Evolutionary conservation across 2,329 filamentous ascomycete species (phyloP).

Genomic region (Thermothelomyces thermophilus): DNA sequence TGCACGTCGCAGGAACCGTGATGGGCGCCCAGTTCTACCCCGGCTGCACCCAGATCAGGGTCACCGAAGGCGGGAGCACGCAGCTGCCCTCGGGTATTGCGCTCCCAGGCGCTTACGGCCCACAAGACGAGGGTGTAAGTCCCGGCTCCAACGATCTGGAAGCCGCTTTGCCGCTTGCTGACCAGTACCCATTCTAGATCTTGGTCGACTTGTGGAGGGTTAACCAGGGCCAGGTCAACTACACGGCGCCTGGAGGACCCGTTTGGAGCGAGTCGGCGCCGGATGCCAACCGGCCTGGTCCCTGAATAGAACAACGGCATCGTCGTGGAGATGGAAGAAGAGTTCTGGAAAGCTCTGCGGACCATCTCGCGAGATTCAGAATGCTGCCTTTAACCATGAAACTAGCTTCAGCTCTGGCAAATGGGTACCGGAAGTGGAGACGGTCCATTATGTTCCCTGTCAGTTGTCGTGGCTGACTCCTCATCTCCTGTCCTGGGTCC

Average conservation of each 20-base stretch:
- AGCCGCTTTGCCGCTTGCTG: background rate
- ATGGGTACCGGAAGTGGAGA: too few relatives aligned
- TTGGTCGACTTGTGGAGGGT: constrained; percentile 18
- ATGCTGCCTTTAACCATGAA: too few relatives aligned
- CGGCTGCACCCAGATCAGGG: constrained; percentile 30
- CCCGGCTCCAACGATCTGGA: background rate
- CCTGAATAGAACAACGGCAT: background rate
- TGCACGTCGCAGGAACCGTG: constrained; percentile 32
- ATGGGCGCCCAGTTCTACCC: constrained; percentile 41
- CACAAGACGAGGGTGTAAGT: constrained; percentile 18
- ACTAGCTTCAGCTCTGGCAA: too few relatives aligned
- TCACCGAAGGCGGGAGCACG: constrained; percentile 16
- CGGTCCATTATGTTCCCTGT: too few relatives aligned
- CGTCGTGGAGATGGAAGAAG: background rate
- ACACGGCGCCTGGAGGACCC: constrained; percentile 18
- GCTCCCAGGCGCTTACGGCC: constrained; percentile 19
- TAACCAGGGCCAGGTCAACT: constrained; percentile 15
- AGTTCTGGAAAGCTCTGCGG: background rate
- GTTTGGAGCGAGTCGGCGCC: constrained; percentile 20
- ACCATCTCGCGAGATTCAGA: too few relatives aligned
- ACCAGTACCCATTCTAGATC: constrained; percentile 7
- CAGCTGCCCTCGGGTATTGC: constrained; percentile 16
- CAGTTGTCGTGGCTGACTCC: too few relatives aligned
- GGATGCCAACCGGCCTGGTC: constrained; percentile 16
- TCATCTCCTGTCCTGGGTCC: too few relatives aligned